Evolutionary conservation across 768 basidiomycete genomes (phyloP), one percentile per base, ranked within the genome.

Genomic region (Russula earlei): DNA sequence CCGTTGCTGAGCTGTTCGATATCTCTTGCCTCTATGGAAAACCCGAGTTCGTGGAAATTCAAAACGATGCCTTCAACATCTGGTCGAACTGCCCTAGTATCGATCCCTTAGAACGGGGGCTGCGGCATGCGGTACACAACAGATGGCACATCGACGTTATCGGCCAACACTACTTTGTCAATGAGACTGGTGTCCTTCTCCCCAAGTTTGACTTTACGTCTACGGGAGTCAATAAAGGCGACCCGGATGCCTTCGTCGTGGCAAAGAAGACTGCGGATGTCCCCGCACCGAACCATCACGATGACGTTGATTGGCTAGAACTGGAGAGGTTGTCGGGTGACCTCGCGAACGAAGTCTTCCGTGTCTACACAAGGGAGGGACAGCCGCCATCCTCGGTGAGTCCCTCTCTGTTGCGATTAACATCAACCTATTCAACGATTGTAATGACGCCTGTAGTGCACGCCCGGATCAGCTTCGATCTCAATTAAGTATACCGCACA

Each of bases 91-190:
- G 25, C 33, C 22, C 54, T 0, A 0, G 1, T 11, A n/a, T 5
- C 20, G 4, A 45, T 9, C 50, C 42, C 3, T 25, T 20, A 5
- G 22, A 25, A 17, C 0, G n/a, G 10, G 27, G 12, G 29, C 1
- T 49, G 40, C 11, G 20, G 12, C 4, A 20, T 8, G 5, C 2
- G 5, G 7, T 61, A 40, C 9, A 25, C 11, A 1, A 11, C 8
- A 1, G 17, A 5, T 45, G 14, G 7, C 15, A 40, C 31, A 8
- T 55, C 15, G 14, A 41, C 4, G 33, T 48, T 22, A 20, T 52
- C 17, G 59, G 62, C 41, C 19, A 54, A 22, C 62, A 62, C 45
- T 43, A 51, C 46, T 62, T 61, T 31, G 20, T 55, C n/a, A 44
- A 27, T 4, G 4, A 24, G 3, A 25, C 19, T 24, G 49, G 55